Evolutionary conservation across 495 filamentous ascomycete species (phyloP).

Genomic region (Penicillium flavigenum): DNA sequence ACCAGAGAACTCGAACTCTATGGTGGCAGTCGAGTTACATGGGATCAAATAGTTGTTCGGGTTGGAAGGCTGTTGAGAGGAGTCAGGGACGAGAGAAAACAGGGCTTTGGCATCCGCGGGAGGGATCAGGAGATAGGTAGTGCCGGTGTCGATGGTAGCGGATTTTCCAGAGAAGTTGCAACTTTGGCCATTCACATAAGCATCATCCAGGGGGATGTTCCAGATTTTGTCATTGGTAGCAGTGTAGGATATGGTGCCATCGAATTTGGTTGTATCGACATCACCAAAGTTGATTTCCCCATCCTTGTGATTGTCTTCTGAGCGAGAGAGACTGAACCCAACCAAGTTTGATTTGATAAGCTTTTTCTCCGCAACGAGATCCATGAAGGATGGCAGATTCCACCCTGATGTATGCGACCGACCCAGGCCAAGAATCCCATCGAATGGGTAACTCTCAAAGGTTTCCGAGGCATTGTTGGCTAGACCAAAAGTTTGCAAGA

Average conservation of each 20-base stretch:
- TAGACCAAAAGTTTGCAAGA: constrained; percentile 65
- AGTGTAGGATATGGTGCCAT: constrained; percentile 65
- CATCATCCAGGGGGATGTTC: constrained; percentile 67
- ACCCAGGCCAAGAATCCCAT: constrained; percentile 83
- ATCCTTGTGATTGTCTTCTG: constrained; percentile 60
- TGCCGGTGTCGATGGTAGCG: constrained; percentile 80
- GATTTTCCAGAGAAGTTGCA: constrained; percentile 50
- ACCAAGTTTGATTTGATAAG: constrained; percentile 63
- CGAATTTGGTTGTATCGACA: constrained; percentile 62
- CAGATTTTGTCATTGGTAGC: constrained; percentile 51
- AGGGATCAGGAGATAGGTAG: constrained; percentile 70
- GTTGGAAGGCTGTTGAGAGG: constrained; percentile 37
- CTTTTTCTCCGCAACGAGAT: constrained; percentile 55
- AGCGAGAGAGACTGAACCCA: constrained; percentile 64
- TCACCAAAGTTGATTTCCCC: constrained; percentile 77
- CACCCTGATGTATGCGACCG: constrained; percentile 44
- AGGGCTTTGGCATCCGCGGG: constrained; percentile 60
- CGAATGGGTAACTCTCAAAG: constrained; percentile 74
- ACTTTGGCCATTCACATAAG: constrained; percentile 54
- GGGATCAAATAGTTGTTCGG: constrained; percentile 62
- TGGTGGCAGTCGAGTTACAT: constrained; percentile 57
- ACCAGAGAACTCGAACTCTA: constrained; percentile 57
- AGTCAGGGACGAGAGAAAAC: constrained; percentile 64
- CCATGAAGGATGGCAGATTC: constrained; percentile 61
- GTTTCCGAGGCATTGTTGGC: constrained; percentile 64